Conservation (phyloP, 106 monocot genomes). For the Platanthera guangdongensis region DNA sequence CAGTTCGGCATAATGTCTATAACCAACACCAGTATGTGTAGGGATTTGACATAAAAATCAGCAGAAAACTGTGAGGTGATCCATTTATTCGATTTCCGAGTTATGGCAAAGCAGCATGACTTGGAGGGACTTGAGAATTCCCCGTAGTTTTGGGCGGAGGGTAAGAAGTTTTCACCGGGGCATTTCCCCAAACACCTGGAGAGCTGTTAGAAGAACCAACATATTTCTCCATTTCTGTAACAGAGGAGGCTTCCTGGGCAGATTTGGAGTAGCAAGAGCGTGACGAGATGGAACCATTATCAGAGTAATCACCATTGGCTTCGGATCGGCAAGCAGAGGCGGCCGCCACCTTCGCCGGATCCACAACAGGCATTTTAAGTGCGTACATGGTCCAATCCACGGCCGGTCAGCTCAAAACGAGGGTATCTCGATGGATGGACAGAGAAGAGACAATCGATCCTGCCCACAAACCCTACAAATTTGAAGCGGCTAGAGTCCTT, state of each 20-base stretch:
- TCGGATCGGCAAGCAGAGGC: no score
- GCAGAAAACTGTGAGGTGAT: constrained; percentile 35
- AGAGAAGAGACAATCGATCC: not conserved
- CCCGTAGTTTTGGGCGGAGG: no score
- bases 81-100: not conserved
- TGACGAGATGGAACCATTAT: no score
- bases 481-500: not conserved
- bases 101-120: not conserved
- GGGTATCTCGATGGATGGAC: not conserved
- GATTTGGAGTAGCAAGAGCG: no score
- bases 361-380: not conserved
- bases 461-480: not conserved
- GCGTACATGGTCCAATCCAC: not conserved
- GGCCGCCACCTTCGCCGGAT: no score
- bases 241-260: no score
- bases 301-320: no score
- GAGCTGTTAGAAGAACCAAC: no score
- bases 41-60: constrained; percentile 92
- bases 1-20: constrained; percentile 85
- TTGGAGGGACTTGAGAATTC: no score
- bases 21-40: constrained; percentile 68
- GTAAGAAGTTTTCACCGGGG: no score
- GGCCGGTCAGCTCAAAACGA: not conserved
- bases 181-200: no score
- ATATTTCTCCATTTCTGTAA: no score